Conservation (phyloP, 257 asterid genomes). For the Nicotiana sylvestris region DNA sequence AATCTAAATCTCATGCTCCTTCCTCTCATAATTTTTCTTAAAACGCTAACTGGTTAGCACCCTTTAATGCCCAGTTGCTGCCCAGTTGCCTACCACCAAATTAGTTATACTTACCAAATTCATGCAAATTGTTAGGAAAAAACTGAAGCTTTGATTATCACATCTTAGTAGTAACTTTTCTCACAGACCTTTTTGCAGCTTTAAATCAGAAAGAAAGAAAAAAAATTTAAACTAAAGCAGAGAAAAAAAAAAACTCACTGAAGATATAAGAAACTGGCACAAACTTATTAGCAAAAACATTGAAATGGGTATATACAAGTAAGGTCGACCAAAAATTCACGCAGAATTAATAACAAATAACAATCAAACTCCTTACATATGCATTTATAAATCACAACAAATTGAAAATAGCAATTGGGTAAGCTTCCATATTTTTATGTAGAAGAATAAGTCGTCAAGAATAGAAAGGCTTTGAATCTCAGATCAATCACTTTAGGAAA, state of each 20-base stretch:
- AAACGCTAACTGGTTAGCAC: no score
- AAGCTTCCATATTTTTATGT: background rate
- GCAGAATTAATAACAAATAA: background rate
- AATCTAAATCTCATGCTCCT: no score
- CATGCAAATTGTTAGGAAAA: background rate
- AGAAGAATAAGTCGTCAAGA: background rate
- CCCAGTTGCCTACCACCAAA: no score
- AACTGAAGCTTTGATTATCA: background rate
- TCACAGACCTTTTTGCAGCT: background rate
- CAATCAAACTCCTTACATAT: background rate
- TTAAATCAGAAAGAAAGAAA: background rate
- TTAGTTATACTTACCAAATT: background rate
- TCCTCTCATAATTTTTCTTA: no score
- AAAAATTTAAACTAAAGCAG: background rate
- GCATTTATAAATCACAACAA: background rate
- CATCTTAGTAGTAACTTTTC: background rate
- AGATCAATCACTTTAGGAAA: background rate
- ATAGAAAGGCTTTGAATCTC: background rate
- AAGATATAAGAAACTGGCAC: background rate
- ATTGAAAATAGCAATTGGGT: background rate
- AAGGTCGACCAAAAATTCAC: background rate
- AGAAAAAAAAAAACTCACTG: background rate
- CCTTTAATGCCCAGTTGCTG: no score
- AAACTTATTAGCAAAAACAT: background rate
- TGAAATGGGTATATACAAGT: background rate